A percentile compares a stretch with the other conserved stretches of the same genome.
phyloP scores from a whole-genome alignment of 2,329 filamentous ascomycete genomes.

The Fusarium irregulare region DNA sequence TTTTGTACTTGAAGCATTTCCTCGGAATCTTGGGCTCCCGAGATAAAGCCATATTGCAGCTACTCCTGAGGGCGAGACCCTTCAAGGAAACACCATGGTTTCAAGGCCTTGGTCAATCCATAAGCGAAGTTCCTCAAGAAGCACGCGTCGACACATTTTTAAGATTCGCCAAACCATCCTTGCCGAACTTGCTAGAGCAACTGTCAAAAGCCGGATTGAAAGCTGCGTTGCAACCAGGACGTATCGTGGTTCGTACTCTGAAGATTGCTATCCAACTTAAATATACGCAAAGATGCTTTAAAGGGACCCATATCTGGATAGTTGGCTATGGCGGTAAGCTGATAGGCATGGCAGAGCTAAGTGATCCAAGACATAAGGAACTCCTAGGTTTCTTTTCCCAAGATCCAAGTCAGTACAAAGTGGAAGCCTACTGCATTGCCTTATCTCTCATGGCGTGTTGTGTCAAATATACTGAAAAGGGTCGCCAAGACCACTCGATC shows the following conservation, averaged over 20 bases:
- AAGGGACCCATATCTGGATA: neutral
- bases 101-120: neutral
- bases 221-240: neutral
- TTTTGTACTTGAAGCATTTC: no score
- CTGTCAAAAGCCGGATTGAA: rapidly evolving
- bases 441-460: neutral
- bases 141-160: neutral
- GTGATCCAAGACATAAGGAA: neutral
- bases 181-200: rapidly evolving
- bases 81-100: neutral
- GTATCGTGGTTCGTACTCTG: neutral
- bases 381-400: neutral
- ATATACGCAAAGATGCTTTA: neutral
- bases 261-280: neutral
- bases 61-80: neutral
- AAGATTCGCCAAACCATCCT: neutral
- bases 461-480: rapidly evolving
- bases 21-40: no score
- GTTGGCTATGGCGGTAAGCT: rapidly evolving
- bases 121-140: neutral
- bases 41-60: neutral
- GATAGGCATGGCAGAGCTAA: neutral
- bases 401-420: neutral
- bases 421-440: neutral
- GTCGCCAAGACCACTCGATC: rapidly evolving